Percentiles rank a stretch among this genome's conserved stretches.
phyloP scores from a whole-genome alignment of 2,329 filamentous ascomycete genomes.

The Alternaria burnsii region DNA sequence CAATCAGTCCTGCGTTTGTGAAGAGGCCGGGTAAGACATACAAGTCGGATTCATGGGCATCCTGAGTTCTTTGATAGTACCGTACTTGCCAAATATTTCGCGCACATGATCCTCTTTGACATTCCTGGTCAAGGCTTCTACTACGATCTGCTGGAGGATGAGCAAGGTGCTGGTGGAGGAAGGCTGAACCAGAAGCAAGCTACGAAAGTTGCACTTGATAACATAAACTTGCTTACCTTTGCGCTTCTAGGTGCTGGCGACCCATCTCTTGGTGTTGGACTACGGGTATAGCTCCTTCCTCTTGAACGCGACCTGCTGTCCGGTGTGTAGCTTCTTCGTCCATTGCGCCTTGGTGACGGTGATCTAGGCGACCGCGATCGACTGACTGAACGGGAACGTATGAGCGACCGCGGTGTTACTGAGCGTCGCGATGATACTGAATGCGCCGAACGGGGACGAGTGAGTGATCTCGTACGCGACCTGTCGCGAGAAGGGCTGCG shows the following conservation, averaged over 20 bases:
- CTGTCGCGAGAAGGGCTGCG: constrained; percentile 54
- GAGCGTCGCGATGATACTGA: constrained; percentile 49
- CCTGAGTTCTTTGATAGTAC: constrained; percentile 84
- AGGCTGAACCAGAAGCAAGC: constrained; percentile 7
- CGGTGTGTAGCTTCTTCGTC: constrained; percentile 45
- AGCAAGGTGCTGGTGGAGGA: constrained; percentile 1
- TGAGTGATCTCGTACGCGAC: constrained; percentile 46
- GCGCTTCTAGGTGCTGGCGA: constrained; percentile 49
- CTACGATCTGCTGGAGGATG: constrained; percentile 73
- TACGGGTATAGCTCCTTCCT: constrained; percentile 48
- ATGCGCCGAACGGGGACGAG: constrained; percentile 30
- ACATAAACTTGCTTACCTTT: constrained; percentile 40
- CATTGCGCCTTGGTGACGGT: constrained; percentile 47
- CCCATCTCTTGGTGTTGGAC: constrained; percentile 44
- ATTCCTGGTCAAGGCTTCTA: constrained; percentile 95
- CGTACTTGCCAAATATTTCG: constrained; percentile 92
- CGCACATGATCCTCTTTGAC: constrained; percentile 86
- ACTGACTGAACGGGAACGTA: constrained; percentile 48
- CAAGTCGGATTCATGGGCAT: constrained; percentile 88
- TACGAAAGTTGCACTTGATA: neutral
- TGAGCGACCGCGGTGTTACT: constrained; percentile 49
- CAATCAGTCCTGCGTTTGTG: constrained; percentile 11
- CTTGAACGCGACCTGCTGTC: constrained; percentile 40
- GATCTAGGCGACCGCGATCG: constrained; percentile 37
- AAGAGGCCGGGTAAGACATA: constrained; percentile 56